Percentiles rank a stretch among this genome's conserved stretches.
phyloP scores from a whole-genome alignment of 805 yeast genomes.

The Wickerhamomyces canadensis region DNA sequence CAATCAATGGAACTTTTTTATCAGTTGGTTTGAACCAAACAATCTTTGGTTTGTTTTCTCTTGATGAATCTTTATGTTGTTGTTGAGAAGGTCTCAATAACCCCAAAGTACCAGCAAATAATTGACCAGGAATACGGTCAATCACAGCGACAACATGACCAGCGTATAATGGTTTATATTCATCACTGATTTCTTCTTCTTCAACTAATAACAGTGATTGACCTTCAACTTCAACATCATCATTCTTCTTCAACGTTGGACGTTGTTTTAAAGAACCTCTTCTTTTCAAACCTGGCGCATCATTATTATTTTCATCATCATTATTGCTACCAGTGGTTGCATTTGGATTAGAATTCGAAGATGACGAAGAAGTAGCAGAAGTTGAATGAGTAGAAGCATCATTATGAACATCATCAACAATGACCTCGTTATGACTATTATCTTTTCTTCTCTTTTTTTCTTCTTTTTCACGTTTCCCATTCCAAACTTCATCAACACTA shows the following conservation, averaged over 20 bases:
- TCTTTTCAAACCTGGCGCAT: slow-evolving; percentile 53
- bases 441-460: slow-evolving; percentile 92
- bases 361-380: slow-evolving; percentile 15
- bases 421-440: slow-evolving; percentile 49
- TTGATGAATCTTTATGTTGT: slow-evolving; percentile 26
- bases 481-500: slow-evolving; percentile 97
- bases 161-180: slow-evolving; percentile 88
- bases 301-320: slow-evolving; percentile 24
- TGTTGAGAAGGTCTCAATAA: slow-evolving; percentile 93
- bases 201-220: slow-evolving; percentile 87
- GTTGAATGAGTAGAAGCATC: slow-evolving; percentile 64
- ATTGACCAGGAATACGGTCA: slow-evolving; percentile 95
- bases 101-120: slow-evolving; percentile 92
- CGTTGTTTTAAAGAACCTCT: slow-evolving; percentile 90
- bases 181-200: slow-evolving; percentile 93
- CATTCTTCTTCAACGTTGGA: slow-evolving; percentile 95
- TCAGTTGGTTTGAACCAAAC: slow-evolving; percentile 99
- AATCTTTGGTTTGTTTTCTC: slow-evolving; percentile 67
- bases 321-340: neutral
- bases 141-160: slow-evolving; percentile 98
- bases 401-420: slow-evolving; percentile 66
- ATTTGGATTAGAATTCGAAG: slow-evolving; percentile 7
- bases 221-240: slow-evolving; percentile 98
- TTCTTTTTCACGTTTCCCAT: slow-evolving; percentile 90
- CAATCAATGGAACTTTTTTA: slow-evolving; percentile 94